A percentile compares a stretch with the other conserved stretches of the same genome.
Conservation (phyloP, 192 early-diverging fungal species). For the Phlyctochytrium bullatum region DNA sequence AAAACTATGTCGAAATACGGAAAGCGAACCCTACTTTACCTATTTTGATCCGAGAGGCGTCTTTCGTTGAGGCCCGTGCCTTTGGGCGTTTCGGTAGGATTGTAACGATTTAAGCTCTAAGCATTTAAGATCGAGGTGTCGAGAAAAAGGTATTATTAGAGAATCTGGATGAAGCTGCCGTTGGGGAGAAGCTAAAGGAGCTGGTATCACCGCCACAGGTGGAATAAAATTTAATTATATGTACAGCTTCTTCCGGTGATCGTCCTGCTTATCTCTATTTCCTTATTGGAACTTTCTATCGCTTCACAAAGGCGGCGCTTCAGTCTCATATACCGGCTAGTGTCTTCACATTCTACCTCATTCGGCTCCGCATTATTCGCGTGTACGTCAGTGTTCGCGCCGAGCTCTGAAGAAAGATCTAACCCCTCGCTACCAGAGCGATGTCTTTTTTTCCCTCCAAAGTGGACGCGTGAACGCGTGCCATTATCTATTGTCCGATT, state of each 20-base stretch:
- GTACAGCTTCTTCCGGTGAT: too few species aligned
- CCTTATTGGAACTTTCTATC: not conserved
- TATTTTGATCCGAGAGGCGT: slow-evolving; percentile 86
- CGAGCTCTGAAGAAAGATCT: too few species aligned
- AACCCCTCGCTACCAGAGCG: too few species aligned
- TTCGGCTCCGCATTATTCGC: too few species aligned
- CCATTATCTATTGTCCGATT: too few species aligned
- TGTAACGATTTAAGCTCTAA: not conserved
- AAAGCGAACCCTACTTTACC: slow-evolving; percentile 83
- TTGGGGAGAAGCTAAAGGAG: slow-evolving; percentile 68
- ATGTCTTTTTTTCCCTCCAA: too few species aligned
- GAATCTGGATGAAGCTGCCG: slow-evolving; percentile 65
- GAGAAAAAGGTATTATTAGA: slow-evolving; percentile 80
- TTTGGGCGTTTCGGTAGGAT: slow-evolving; percentile 87
- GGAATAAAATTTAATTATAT: too few species aligned
- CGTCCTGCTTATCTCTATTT: slow-evolving; percentile 16
- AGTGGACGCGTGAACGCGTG: too few species aligned
- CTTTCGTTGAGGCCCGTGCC: slow-evolving; percentile 76
- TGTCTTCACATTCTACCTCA: too few species aligned
- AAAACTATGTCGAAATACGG: slow-evolving; percentile 80
- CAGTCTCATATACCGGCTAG: not conserved
- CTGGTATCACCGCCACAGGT: too few species aligned
- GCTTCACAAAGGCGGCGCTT: not conserved
- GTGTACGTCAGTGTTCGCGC: too few species aligned
- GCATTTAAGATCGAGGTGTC: slow-evolving; percentile 63